phyloP scores from a whole-genome alignment of 768 basidiomycete genomes.

The Suillus ampliporus region DNA sequence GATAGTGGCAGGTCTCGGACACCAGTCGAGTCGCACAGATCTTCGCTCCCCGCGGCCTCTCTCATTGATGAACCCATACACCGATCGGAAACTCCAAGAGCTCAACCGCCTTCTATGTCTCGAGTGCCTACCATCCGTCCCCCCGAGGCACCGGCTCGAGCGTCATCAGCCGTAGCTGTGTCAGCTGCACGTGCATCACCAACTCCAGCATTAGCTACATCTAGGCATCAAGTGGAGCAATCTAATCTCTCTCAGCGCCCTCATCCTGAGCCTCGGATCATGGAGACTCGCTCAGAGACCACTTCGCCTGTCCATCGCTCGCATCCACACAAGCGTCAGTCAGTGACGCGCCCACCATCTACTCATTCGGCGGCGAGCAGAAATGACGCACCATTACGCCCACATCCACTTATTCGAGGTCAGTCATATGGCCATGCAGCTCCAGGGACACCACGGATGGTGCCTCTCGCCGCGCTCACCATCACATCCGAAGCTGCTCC shows the following conservation, averaged over 20 bases:
- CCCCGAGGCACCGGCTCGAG: slow-evolving; percentile 28
- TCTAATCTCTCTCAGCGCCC: slow-evolving; percentile 21
- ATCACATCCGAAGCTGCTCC: slow-evolving; percentile 57
- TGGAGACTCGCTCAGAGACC: slow-evolving; percentile 44
- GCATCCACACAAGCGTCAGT: slow-evolving; percentile 45
- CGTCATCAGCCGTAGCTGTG: slow-evolving; percentile 9
- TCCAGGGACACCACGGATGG: slow-evolving; percentile 46
- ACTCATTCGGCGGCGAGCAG: slow-evolving; percentile 57
- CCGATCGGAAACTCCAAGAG: slow-evolving; percentile 38
- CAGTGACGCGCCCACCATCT: slow-evolving; percentile 65
- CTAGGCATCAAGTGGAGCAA: slow-evolving; percentile 18
- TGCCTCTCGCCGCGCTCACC: slow-evolving; percentile 63
- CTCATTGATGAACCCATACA: slow-evolving; percentile 24
- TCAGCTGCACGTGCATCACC: slow-evolving; percentile 24
- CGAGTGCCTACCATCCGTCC: slow-evolving; percentile 40
- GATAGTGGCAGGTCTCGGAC: slow-evolving; percentile 42
- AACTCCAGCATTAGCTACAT: slow-evolving; percentile 20
- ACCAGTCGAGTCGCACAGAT: slow-evolving; percentile 33
- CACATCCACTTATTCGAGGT: slow-evolving; percentile 80
- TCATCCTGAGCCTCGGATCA: slow-evolving; percentile 25
- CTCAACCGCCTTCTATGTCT: slow-evolving; percentile 37
- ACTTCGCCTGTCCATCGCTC: slow-evolving; percentile 46
- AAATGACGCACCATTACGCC: slow-evolving; percentile 52
- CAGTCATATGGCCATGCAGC: slow-evolving; percentile 60
- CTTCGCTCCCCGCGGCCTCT: slow-evolving; percentile 14